Evolutionary conservation across 257 asterid genomes (phyloP).

Genomic region (Orobanche coerulescens): DNA sequence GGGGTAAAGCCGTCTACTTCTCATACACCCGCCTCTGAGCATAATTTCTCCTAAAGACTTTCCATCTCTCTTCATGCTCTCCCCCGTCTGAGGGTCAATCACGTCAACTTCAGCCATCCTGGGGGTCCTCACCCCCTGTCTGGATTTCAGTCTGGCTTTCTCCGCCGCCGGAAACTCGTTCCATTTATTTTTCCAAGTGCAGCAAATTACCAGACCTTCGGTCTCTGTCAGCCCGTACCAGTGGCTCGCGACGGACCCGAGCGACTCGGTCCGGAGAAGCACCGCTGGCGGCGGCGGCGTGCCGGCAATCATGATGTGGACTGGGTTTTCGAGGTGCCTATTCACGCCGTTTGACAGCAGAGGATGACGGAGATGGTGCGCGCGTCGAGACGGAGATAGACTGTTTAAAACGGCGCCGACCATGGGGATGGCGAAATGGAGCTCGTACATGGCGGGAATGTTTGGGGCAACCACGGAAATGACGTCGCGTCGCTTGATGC

Average conservation of each 20-base stretch:
- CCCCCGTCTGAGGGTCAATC: conserved; percentile 41
- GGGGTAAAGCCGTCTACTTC: no score
- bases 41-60: conserved; percentile 51
- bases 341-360: conserved; percentile 33
- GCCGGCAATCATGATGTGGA: conserved; percentile 51
- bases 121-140: conserved; percentile 56
- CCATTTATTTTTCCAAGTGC: conserved; percentile 65
- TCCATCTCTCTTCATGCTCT: conserved; percentile 44
- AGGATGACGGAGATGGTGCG: conserved; percentile 51
- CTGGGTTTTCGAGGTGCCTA: conserved; percentile 30
- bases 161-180: conserved; percentile 49
- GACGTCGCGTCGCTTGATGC: conserved; percentile 42
- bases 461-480: conserved; percentile 64
- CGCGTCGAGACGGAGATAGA: conserved; percentile 64
- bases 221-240: conserved; percentile 80
- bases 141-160: conserved; percentile 53
- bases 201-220: conserved; percentile 46
- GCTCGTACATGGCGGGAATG: conserved; percentile 73
- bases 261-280: conserved; percentile 43
- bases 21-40: conserved; percentile 38
- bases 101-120: conserved; percentile 54
- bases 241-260: conserved; percentile 55
- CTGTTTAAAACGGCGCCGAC: conserved; percentile 55
- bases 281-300: conserved; percentile 75
- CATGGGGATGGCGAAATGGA: conserved; percentile 71